phyloP scores from a whole-genome alignment of 78 protist genomes.

The Tieghemostelium lacteum region DNA sequence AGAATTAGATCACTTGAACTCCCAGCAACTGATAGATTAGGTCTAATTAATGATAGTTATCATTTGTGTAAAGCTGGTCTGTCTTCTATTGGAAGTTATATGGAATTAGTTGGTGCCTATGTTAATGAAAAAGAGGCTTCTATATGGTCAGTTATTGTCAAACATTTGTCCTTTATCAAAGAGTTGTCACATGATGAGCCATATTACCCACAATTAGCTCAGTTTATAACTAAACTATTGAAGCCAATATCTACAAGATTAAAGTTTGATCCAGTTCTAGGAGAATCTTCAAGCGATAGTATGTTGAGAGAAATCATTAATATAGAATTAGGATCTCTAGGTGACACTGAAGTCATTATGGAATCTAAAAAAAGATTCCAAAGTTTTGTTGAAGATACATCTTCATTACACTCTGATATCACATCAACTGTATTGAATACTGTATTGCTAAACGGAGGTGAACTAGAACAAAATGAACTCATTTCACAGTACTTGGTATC shows the following conservation, averaged over 20 bases:
- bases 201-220: background rate
- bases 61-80: background rate
- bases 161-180: background rate
- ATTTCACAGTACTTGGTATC: background rate
- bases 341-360: background rate
- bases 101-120: constrained; percentile 59
- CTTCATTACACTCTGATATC: background rate
- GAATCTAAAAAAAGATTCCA: constrained; percentile 43
- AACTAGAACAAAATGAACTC: constrained; percentile 23
- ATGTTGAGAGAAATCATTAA: background rate
- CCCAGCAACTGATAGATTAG: constrained; percentile 24
- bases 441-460: constrained; percentile 35
- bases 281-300: background rate
- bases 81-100: background rate
- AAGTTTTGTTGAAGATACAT: background rate
- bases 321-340: background rate
- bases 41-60: background rate
- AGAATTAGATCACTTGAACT: constrained; percentile 35
- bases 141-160: background rate
- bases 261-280: background rate
- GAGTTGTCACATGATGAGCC: background rate
- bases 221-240: background rate
- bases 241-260: background rate
- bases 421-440: constrained; percentile 18
- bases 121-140: background rate